phyloP scores from a whole-genome alignment of 805 yeast genomes.

The Saccharomyces cerevisiae region DNA sequence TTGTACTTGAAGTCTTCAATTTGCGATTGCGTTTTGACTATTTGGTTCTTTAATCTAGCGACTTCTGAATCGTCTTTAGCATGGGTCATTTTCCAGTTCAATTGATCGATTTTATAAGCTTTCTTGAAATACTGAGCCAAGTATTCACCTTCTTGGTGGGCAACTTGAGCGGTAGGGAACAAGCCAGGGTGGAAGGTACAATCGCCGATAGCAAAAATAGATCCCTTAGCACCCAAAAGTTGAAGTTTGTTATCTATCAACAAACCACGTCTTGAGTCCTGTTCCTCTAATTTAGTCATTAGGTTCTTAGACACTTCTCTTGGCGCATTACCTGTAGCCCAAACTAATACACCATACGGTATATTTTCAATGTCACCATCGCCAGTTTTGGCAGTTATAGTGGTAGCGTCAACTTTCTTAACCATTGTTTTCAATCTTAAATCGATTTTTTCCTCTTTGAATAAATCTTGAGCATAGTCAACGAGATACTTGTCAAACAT shows the following conservation, averaged over 20 bases:
- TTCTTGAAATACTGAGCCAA: constrained; percentile 65
- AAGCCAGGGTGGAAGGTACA: constrained; percentile 80
- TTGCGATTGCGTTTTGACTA: constrained; percentile 34
- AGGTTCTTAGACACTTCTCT: constrained; percentile 65
- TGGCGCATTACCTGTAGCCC: constrained; percentile 97
- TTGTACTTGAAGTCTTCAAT: constrained; percentile 64
- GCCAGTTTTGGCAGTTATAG: constrained; percentile 63
- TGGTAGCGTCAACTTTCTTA: constrained; percentile 66
- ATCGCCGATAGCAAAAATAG: constrained; percentile 85
- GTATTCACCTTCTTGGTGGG: constrained; percentile 85
- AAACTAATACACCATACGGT: constrained; percentile 87
- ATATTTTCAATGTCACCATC: constrained; percentile 61
- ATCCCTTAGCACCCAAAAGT: constrained; percentile 70
- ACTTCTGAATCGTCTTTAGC: constrained; percentile 32
- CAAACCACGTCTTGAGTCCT: constrained; percentile 85
- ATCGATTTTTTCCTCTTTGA: constrained; percentile 59
- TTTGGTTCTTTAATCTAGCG: constrained; percentile 39
- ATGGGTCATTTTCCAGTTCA: constrained; percentile 37
- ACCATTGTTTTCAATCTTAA: constrained; percentile 82
- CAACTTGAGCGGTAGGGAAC: constrained; percentile 97
- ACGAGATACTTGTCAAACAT: constrained; percentile 63
- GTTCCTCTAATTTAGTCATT: constrained; percentile 61
- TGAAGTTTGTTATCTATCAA: constrained; percentile 74
- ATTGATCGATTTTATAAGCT: constrained; percentile 51
- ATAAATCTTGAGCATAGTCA: constrained; percentile 71